Conservation (phyloP, 495 filamentous ascomycete species). For the Neurospora sp. region DNA sequence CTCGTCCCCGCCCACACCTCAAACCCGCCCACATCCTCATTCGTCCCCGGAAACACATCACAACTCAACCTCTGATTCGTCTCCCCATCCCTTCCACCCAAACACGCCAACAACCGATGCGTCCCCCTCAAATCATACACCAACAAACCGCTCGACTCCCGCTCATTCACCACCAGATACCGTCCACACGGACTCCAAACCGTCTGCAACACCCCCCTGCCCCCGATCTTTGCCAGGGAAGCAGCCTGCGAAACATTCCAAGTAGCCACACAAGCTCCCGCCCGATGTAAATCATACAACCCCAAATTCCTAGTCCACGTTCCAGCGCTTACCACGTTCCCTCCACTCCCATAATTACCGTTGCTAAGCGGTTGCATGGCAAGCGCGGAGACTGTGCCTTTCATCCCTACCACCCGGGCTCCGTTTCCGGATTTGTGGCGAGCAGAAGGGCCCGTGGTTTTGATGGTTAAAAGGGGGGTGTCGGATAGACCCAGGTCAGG, state of each 20-base stretch:
- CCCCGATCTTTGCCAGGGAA: slow-evolving; percentile 34
- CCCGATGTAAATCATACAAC: slow-evolving; percentile 60
- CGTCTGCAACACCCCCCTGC: slow-evolving; percentile 64
- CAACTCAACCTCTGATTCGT: slow-evolving; percentile 74
- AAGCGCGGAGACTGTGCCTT: slow-evolving; percentile 69
- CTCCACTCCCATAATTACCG: not conserved
- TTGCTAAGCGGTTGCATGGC: slow-evolving; percentile 21
- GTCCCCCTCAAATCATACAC: slow-evolving; percentile 79
- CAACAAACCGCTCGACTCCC: slow-evolving; percentile 59
- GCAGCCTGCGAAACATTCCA: slow-evolving; percentile 45
- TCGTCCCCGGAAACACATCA: slow-evolving; percentile 47
- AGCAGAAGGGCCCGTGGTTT: slow-evolving; percentile 62
- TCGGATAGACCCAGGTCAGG: slow-evolving; percentile 32
- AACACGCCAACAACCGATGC: slow-evolving; percentile 54
- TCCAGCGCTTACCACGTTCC: slow-evolving; percentile 64
- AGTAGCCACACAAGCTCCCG: slow-evolving; percentile 55
- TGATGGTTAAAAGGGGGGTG: slow-evolving; percentile 49
- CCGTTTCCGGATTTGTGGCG: slow-evolving; percentile 57
- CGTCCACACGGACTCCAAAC: slow-evolving; percentile 77
- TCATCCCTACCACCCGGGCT: slow-evolving; percentile 54
- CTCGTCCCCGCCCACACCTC: slow-evolving; percentile 79
- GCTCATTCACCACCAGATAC: slow-evolving; percentile 82
- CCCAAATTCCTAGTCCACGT: slow-evolving; percentile 70
- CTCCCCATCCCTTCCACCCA: slow-evolving; percentile 57
- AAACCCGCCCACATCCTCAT: slow-evolving; percentile 40